phyloP scores from a whole-genome alignment of 179 eudicot species.

The Camellia oleifera region DNA sequence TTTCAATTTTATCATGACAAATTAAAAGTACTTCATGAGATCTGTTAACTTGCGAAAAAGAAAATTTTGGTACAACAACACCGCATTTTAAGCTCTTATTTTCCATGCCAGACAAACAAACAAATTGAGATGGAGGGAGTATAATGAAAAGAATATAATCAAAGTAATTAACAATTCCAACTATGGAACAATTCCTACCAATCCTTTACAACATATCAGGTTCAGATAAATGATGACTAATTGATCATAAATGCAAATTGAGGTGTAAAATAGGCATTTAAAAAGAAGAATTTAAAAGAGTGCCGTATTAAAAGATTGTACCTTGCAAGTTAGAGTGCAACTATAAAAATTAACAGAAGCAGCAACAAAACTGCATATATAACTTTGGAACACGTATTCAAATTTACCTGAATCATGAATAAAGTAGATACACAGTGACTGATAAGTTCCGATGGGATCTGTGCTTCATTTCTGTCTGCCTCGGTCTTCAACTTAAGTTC shows the following conservation, averaged over 20 bases:
- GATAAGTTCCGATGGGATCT: conserved; percentile 76
- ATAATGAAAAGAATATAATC: background rate
- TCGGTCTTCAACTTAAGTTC: conserved; percentile 40
- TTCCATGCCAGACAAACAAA: too few relatives aligned
- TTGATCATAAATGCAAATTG: background rate
- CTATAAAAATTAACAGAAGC: background rate
- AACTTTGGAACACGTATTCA: background rate
- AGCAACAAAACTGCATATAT: background rate
- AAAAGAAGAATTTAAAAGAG: background rate
- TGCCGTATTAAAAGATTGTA: background rate
- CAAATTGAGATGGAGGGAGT: too few relatives aligned
- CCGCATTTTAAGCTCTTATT: too few relatives aligned
- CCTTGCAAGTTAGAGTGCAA: too few relatives aligned
- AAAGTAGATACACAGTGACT: conserved; percentile 81
- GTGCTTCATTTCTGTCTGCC: conserved; percentile 34
- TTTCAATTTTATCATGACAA: too few relatives aligned
- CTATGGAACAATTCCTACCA: background rate
- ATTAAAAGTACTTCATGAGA: too few relatives aligned
- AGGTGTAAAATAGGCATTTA: background rate
- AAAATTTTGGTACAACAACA: too few relatives aligned
- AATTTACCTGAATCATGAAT: conserved; percentile 88
- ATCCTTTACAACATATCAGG: background rate
- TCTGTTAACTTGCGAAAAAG: too few relatives aligned
- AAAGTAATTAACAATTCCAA: too few relatives aligned
- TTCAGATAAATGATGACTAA: background rate